Evolutionary conservation across 1,284 basidiomycete species (phyloP), one percentile per base, ranked within the genome.

Genomic region (Melanopsichium pennsylvanicum): DNA sequence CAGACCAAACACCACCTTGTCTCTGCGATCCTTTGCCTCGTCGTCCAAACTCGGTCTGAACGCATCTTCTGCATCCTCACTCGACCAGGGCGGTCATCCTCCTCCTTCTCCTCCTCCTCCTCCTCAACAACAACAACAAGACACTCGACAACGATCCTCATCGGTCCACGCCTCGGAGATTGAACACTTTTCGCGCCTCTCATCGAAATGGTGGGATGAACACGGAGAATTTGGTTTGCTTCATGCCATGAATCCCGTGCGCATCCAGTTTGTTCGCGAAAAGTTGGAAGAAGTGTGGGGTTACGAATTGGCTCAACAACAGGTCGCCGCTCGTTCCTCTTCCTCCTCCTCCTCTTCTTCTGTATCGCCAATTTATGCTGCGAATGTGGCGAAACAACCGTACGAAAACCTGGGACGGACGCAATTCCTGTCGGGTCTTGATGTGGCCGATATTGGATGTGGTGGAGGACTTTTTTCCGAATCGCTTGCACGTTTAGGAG

Each of bases 151-250:
- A n/a, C n/a, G n/a, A n/a, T n/a, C n/a, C n/a, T 73, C 73, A 4
- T 75, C 74, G 4, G 59, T 75, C 15, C 71, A 75, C 33, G 62
- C 74, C 11, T 51, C 54, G 21, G 74, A 75, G 49, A 70, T 98
- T 46, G 88, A 90, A 0, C 92, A 94, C 81, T 98, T 99, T 82
- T 93, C 93, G 4, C 86, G 87, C 29, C 87, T 98, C 1, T 93
- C 93, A 0, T 88, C 90, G 21, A 86, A 90, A 77, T 99, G 96
- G 96, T 99, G 96, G 96, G 89, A 97, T 81, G 92, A 96, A 78
- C 85, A 85, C 25, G 94, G 95, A 71, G 94, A 97, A 81, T 96
- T 97, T 77, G 86, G 85, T 2, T 84, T 95, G 32, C 83, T 99
- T 27, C 96, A 98, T 81, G 87, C 88, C 75, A 97, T 99, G 95